Conservation (phyloP, 140 eudicot genomes). For the Flaveria floridana region DNA sequence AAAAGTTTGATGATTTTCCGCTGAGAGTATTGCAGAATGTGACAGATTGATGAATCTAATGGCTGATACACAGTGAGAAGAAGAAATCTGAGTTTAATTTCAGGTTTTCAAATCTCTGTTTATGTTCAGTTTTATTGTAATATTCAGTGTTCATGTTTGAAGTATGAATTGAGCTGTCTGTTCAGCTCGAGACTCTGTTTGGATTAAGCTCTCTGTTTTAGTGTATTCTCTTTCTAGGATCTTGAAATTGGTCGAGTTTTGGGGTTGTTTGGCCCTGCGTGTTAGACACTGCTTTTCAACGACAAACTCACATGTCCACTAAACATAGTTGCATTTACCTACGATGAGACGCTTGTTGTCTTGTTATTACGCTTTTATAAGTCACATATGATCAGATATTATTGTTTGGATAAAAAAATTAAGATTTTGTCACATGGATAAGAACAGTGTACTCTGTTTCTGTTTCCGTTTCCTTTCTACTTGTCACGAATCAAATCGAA, state of each 20-base stretch:
- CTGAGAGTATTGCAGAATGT: constrained; percentile 19
- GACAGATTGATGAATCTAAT: constrained; percentile 33
- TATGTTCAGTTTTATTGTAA: constrained; percentile 28
- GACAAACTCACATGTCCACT: too few relatives aligned
- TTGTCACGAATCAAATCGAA: too few relatives aligned
- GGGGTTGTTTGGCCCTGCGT: too few relatives aligned
- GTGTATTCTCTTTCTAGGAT: constrained; percentile 11
- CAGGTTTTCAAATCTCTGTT: constrained; percentile 52
- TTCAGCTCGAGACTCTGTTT: constrained; percentile 44
- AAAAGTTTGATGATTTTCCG: constrained; percentile 31
- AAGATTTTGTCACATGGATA: too few relatives aligned
- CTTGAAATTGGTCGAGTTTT: not conserved
- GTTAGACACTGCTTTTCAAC: too few relatives aligned
- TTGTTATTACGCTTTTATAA: too few relatives aligned
- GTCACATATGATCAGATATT: too few relatives aligned
- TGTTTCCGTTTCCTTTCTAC: too few relatives aligned
- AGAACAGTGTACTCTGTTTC: too few relatives aligned
- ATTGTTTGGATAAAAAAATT: too few relatives aligned
- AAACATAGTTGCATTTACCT: too few relatives aligned
- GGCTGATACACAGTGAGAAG: constrained; percentile 41
- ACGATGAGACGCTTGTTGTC: too few relatives aligned
- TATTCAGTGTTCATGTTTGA: constrained; percentile 31
- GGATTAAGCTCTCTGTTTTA: constrained; percentile 27
- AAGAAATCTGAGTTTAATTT: constrained; percentile 44
- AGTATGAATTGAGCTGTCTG: constrained; percentile 37